Base-by-base conservation (phyloP, 2,329 filamentous ascomycete genomes). In the Talaromyces sp. region DNA sequence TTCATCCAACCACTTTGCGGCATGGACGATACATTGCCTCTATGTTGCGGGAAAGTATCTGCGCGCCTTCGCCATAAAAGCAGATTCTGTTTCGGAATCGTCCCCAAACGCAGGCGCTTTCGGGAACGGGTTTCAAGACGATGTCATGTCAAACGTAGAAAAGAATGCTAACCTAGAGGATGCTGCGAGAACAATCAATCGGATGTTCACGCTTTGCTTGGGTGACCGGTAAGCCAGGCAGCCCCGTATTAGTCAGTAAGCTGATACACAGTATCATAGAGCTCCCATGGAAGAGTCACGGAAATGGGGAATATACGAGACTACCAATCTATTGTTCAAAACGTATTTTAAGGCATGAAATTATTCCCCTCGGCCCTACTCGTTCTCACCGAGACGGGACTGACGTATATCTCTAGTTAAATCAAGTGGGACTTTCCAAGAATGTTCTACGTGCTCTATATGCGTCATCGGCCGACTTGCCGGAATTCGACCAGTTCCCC, bases 291-390 rank as follows among this genome's bases (percentile, higher is more conserved):
- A 92, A 70, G 90, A 96, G 69, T 97, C 94, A 8, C 87, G 95
- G 60, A 99, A 98, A 85, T 99, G 95, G 95, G 96, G 92, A 6
- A 90, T 96, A 55, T 99, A 99, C 79, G 93, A 92, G 75, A 89
- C 94, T 66, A 92, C 93, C 71, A 98, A 96, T 72, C 84, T 99
- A 7, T 82, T 97, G 14, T 99, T 99, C 85, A 98, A 98, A 78
- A 98, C 93, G 1, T 97, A 98, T 76, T 99, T 99, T 81, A 96
- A 91, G 78, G 83, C 82, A 75, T 44, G 57, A 36, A 27, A 51
- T 6, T 18, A 40, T 12, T 33, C 50, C 14, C 9, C 52, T 4
- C 6, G 12, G n/a, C 8, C 27, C 7, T 8, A 10, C 14, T 28
- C 18, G 44, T 28, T 28, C 12, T 23, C 27, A 9, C 27, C 12